phyloP scores from a whole-genome alignment of 352 stramenopile species.

The Phytophthora sp. region DNA sequence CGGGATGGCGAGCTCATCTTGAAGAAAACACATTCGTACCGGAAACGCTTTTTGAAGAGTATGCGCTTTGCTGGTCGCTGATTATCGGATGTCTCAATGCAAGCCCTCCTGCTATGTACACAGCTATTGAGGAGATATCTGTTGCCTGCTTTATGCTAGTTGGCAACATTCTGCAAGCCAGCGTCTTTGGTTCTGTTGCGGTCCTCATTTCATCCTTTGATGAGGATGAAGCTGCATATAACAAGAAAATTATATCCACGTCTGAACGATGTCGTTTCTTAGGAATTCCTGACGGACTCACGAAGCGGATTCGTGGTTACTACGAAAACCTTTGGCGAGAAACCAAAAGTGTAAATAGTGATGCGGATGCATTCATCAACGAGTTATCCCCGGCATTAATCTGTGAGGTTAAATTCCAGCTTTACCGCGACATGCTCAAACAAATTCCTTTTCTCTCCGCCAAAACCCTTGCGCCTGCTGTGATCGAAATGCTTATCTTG shows the following conservation, averaged over 20 bases:
- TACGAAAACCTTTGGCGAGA: constrained; percentile 78
- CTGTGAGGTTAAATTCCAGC: constrained; percentile 80
- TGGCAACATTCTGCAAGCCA: constrained; percentile 72
- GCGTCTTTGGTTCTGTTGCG: constrained; percentile 69
- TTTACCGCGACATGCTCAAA: constrained; percentile 82
- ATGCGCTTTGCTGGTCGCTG: constrained; percentile 60
- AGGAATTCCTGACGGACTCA: constrained; percentile 58
- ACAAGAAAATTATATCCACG: constrained; percentile 72
- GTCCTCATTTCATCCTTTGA: constrained; percentile 75
- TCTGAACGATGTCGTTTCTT: constrained; percentile 72
- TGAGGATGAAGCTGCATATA: constrained; percentile 68
- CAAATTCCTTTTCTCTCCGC: constrained; percentile 80
- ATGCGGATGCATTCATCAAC: constrained; percentile 79
- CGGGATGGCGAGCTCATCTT: constrained; percentile 48
- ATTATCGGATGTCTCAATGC: constrained; percentile 69
- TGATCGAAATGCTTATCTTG: constrained; percentile 83
- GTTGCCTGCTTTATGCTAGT: constrained; percentile 78
- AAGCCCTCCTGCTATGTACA: constrained; percentile 64
- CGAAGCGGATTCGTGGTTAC: constrained; percentile 62
- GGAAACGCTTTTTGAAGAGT: constrained; percentile 37
- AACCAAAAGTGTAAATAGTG: constrained; percentile 64
- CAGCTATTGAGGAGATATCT: constrained; percentile 51
- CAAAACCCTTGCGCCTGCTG: constrained; percentile 60
- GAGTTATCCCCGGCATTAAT: constrained; percentile 72
- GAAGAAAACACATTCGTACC: constrained; percentile 35